Evolutionary conservation across 345 rosid species (phyloP).

Genomic region (Moringa oleifera): DNA sequence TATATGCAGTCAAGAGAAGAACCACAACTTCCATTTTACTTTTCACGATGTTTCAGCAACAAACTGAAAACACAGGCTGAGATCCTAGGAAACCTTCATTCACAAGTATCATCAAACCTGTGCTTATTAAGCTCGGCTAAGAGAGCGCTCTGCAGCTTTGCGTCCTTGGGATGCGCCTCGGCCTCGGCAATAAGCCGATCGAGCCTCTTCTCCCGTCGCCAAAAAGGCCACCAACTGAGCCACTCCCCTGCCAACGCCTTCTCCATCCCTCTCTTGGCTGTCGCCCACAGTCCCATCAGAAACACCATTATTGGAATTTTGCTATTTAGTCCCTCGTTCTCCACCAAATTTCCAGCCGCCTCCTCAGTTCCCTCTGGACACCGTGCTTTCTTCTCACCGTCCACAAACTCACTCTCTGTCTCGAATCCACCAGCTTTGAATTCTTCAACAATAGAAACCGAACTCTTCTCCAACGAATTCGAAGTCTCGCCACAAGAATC

Average conservation of each 20-base stretch:
- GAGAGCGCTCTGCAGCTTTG: conserved; percentile 56
- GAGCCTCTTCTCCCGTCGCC: conserved; percentile 62
- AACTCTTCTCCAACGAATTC: conserved; percentile 15
- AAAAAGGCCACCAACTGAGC: conserved; percentile 75
- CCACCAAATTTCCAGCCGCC: conserved; percentile 17
- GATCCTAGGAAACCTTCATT: background rate
- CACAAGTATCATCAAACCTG: conserved; percentile 30
- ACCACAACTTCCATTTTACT: background rate
- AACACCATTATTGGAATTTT: conserved; percentile 46
- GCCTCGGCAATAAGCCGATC: conserved; percentile 77
- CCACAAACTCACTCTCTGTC: conserved; percentile 5
- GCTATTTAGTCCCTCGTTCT: conserved; percentile 22
- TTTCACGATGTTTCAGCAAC: background rate
- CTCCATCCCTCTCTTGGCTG: conserved; percentile 39
- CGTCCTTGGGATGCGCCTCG: conserved; percentile 77
- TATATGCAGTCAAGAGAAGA: background rate
- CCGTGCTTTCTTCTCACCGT: conserved; percentile 10
- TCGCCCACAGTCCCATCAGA: conserved; percentile 61
- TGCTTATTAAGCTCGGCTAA: conserved; percentile 87
- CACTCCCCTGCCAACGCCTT: conserved; percentile 51
- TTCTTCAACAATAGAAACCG: conserved; percentile 15
- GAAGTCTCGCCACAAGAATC: conserved; percentile 6
- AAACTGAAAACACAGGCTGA: background rate
- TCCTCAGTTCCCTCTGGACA: conserved; percentile 16
- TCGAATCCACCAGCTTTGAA: conserved; percentile 2